Percentiles rank a stretch among this genome's conserved stretches.
phyloP scores from a whole-genome alignment of 1,139 yeast species.

The Kodamaea ohmeri region DNA sequence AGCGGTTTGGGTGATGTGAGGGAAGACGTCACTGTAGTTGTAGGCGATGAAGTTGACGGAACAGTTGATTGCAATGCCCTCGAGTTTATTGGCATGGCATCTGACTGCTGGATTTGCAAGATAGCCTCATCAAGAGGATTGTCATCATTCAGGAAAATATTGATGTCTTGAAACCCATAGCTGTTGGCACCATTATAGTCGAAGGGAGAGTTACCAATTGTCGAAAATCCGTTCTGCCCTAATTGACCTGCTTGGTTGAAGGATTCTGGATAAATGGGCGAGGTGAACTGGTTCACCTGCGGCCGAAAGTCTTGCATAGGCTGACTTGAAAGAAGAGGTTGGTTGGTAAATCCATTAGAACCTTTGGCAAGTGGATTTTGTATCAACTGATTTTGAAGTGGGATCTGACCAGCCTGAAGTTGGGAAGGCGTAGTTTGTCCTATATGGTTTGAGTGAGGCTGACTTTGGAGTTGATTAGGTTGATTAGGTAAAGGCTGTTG shows the following conservation, averaged over 20 bases:
- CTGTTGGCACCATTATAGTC: constrained; percentile 7
- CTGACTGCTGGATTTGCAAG: constrained; percentile 13
- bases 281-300: not conserved
- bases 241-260: not conserved
- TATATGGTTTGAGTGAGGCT: too few species aligned
- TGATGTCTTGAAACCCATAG: constrained; percentile 30
- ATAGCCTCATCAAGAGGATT: constrained; percentile 44
- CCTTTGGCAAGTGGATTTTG: too few species aligned
- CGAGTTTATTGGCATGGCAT: constrained; percentile 2
- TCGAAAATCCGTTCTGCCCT: not conserved
- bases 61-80: constrained; percentile 5
- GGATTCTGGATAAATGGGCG: not conserved
- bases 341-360: too few species aligned
- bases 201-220: not conserved
- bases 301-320: too few species aligned
- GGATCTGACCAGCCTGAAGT: too few species aligned
- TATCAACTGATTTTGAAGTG: too few species aligned
- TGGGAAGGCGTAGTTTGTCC: too few species aligned
- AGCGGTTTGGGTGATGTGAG: constrained; percentile 23
- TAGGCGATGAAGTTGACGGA: constrained; percentile 34
- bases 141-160: constrained; percentile 35
- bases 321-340: too few species aligned
- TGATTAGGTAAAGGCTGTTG: too few species aligned
- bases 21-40: constrained; percentile 35
- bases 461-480: too few species aligned